Evolutionary conservation across 83 land plant genomes (phyloP), one percentile per base, ranked within the genome.

Genomic region (Diphasiastrum complanatum): DNA sequence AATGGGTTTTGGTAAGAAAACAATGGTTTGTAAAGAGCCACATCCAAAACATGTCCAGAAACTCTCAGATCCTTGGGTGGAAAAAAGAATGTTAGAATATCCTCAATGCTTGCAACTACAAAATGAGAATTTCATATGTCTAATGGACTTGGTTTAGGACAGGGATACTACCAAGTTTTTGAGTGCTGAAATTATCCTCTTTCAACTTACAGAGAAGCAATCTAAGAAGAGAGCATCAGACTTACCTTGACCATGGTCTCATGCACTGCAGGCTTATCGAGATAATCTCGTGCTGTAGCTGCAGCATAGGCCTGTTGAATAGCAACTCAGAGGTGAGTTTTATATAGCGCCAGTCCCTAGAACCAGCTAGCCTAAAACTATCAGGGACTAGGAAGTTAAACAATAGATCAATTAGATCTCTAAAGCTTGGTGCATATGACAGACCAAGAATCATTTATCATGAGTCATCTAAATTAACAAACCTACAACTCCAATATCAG

Each of bases 201-300:
- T 33, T 2, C 8, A 16, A 16, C 61, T 33, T 58, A 19, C 61
- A 34, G 18, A 20, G 26, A 18, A 18, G 35, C 5, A 19, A 8
- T 14, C 12, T 2, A 58, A 41, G 45, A 41, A 14, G 45, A 41
- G 33, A n/a, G 18, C 35, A 34, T 18, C 5, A 29, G 41, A 10
- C 68, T 52, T 47, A 92, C 99, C 89, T 93, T 93, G 46, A 93
- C 92, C 99, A 93, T 93, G 52, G 99, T 93, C 78, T 95, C 96
- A 71, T 95, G 99, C 55, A 89, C 72, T 61, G 97, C 99, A 53
- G 99, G 83, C 55, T 95, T 95, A 61, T 91, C 92, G 61, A 95
- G 75, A 68, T 86, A 95, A 23, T 86, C 99, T 49, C 93, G 79
- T 10, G 97, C 99, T 67, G 89, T 95, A 50, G 75, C 76, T 45